Evolutionary conservation across 2,329 filamentous ascomycete genomes (phyloP).

Genomic region (Calcarisporium arbuscula): DNA sequence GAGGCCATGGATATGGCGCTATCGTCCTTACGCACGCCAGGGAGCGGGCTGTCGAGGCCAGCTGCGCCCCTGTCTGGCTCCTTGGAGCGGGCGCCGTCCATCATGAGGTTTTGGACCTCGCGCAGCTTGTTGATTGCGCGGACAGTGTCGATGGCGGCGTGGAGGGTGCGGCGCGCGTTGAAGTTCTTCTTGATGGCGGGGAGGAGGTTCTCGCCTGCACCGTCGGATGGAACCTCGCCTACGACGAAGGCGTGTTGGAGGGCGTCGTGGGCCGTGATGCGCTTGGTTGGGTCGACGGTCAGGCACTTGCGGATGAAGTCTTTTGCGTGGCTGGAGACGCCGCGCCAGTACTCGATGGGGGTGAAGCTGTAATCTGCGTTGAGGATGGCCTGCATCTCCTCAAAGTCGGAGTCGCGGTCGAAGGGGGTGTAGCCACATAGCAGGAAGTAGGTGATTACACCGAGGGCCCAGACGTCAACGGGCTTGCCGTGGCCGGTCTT

Average conservation of each 20-base stretch:
- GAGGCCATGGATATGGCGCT: slow-evolving; percentile 34
- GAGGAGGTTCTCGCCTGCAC: slow-evolving; percentile 53
- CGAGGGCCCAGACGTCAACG: slow-evolving; percentile 96
- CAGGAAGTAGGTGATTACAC: slow-evolving; percentile 97
- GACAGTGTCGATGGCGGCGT: slow-evolving; percentile 65
- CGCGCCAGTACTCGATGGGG: slow-evolving; percentile 92
- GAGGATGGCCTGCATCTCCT: slow-evolving; percentile 99
- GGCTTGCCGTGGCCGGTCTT: slow-evolving; percentile 97
- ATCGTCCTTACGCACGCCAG: slow-evolving; percentile 34
- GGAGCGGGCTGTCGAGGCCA: slow-evolving; percentile 11
- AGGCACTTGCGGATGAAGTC: slow-evolving; percentile 91
- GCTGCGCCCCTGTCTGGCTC: slow-evolving; percentile 38
- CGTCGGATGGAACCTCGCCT: slow-evolving; percentile 41
- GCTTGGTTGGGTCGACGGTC: slow-evolving; percentile 78
- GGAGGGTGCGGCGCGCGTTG: slow-evolving; percentile 61
- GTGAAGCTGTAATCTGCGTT: slow-evolving; percentile 95
- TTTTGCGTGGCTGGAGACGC: slow-evolving; percentile 77
- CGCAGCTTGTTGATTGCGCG: slow-evolving; percentile 65
- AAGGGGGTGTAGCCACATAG: slow-evolving; percentile 98
- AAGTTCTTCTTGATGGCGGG: slow-evolving; percentile 70
- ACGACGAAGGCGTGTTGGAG: slow-evolving; percentile 61
- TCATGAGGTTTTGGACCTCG: slow-evolving; percentile 54
- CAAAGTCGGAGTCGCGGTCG: slow-evolving; percentile 92
- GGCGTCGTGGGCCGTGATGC: slow-evolving; percentile 85
- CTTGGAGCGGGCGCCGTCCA: slow-evolving; percentile 52